Percentiles rank a stretch among this genome's conserved stretches.
Evolutionary conservation across 2,329 filamentous ascomycete species (phyloP).

Genomic region (Rhynchosporium secalis): DNA sequence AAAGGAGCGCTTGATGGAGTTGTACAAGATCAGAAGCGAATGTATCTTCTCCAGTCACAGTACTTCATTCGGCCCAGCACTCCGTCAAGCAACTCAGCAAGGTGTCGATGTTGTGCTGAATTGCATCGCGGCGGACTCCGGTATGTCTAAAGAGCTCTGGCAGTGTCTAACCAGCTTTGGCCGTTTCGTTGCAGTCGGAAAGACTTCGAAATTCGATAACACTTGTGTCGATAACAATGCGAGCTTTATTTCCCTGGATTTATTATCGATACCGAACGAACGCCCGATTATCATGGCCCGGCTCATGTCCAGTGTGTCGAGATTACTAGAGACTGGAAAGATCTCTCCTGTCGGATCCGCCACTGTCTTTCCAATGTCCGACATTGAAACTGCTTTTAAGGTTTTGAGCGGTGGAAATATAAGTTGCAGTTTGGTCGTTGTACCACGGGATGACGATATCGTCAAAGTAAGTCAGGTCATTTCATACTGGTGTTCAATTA

Average conservation of each 20-base stretch:
- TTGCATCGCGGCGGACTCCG: conserved; percentile 29
- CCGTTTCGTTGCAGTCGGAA: conserved; percentile 42
- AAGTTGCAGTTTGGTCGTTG: conserved; percentile 39
- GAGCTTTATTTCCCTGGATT: conserved; percentile 46
- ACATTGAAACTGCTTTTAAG: conserved; percentile 37
- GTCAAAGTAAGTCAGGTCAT: conserved; percentile 42
- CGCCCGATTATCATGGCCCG: conserved; percentile 45
- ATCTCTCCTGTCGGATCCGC: conserved; percentile 44
- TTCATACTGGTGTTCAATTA: not conserved
- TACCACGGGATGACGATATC: conserved; percentile 45
- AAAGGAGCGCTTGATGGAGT: conserved; percentile 31
- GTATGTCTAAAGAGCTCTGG: conserved; percentile 38
- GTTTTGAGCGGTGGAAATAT: conserved; percentile 27
- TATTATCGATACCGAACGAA: conserved; percentile 45
- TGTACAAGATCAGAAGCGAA: conserved; percentile 26
- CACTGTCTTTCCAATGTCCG: conserved; percentile 40
- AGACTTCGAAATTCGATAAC: conserved; percentile 37
- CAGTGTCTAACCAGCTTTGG: conserved; percentile 42
- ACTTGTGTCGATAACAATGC: conserved; percentile 43
- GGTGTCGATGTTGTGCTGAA: conserved; percentile 40
- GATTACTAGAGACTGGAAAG: conserved; percentile 40
- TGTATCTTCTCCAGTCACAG: conserved; percentile 27
- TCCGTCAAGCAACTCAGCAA: conserved; percentile 30
- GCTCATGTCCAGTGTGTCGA: conserved; percentile 43
- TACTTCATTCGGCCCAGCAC: conserved; percentile 31